Percentiles rank a stretch among this genome's conserved stretches.
Evolutionary conservation across 2,329 filamentous ascomycete genomes (phyloP).

Genomic region (Mycogone perniciosa): DNA sequence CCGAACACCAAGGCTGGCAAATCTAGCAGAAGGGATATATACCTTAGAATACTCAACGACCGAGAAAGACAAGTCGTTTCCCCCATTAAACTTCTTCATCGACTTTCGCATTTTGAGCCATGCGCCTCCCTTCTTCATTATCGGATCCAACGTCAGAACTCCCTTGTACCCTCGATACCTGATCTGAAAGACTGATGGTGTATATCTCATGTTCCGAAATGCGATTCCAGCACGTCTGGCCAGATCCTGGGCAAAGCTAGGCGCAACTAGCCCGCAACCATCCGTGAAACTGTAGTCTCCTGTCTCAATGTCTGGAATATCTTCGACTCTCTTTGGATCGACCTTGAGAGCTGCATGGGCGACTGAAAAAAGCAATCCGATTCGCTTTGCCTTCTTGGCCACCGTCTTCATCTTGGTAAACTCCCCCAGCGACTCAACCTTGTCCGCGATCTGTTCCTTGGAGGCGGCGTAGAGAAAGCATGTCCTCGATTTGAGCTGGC

Average conservation of each 20-base stretch:
- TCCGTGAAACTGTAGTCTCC: conserved; percentile 36
- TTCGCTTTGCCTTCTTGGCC: conserved; percentile 36
- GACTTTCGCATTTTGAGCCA: conserved; percentile 27
- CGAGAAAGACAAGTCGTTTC: conserved; percentile 29
- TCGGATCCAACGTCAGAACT: conserved; percentile 32
- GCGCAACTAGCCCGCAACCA: conserved; percentile 33
- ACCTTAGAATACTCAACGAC: conserved; percentile 37
- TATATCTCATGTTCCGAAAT: conserved; percentile 31
- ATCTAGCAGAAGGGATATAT: not conserved
- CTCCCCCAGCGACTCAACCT: conserved; percentile 32
- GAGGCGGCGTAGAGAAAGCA: conserved; percentile 32
- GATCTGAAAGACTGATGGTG: conserved; percentile 36
- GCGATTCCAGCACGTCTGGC: conserved; percentile 26
- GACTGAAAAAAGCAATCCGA: conserved; percentile 35
- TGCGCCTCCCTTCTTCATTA: conserved; percentile 14
- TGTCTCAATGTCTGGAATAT: conserved; percentile 31
- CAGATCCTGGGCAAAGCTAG: conserved; percentile 26
- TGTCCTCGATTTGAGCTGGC: conserved; percentile 35
- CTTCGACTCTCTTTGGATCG: conserved; percentile 28
- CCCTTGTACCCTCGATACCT: conserved; percentile 38
- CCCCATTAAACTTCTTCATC: conserved; percentile 37
- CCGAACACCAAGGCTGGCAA: not conserved
- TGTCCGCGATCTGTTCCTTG: conserved; percentile 26
- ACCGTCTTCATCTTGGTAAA: conserved; percentile 36
- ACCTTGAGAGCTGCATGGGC: conserved; percentile 27